Percentiles rank a stretch among this genome's conserved stretches.
phyloP scores from a whole-genome alignment of 1,284 basidiomycete genomes.

The Puccinia novopanici region DNA sequence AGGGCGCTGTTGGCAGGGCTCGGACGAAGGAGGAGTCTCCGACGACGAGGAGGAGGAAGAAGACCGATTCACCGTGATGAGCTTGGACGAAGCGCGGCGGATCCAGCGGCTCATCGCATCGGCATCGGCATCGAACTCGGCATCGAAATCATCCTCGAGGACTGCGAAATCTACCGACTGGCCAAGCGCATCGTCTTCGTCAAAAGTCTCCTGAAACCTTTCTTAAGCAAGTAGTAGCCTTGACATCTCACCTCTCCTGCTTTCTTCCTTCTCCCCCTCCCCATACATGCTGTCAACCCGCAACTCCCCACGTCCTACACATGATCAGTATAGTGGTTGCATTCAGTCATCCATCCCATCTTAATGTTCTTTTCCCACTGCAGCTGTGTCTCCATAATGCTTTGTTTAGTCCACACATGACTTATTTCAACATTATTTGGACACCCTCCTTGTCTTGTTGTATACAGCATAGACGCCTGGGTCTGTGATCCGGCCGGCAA shows the following conservation, averaged over 20 bases:
- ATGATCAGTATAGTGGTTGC: neutral
- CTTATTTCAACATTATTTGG: too few relatives aligned
- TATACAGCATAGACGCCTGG: too few relatives aligned
- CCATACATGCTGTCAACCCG: neutral
- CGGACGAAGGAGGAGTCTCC: slow-evolving; percentile 24
- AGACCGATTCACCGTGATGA: slow-evolving; percentile 93
- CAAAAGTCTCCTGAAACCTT: slow-evolving; percentile 66
- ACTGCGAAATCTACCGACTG: slow-evolving; percentile 81
- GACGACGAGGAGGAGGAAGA: slow-evolving; percentile 61
- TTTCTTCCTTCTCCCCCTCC: neutral
- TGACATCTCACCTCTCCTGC: neutral
- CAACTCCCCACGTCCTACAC: too few relatives aligned
- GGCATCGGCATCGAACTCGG: slow-evolving; percentile 84
- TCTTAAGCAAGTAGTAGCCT: slow-evolving; percentile 4
- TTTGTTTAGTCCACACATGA: too few relatives aligned
- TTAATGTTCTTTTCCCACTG: too few relatives aligned
- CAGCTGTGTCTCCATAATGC: too few relatives aligned
- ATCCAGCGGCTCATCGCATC: slow-evolving; percentile 75
- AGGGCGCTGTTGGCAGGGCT: slow-evolving; percentile 24
- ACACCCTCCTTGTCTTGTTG: too few relatives aligned
- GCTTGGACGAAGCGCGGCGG: slow-evolving; percentile 78
- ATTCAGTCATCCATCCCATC: neutral
- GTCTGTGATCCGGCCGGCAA: too few relatives aligned
- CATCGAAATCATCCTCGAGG: slow-evolving; percentile 84
- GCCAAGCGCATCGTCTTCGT: slow-evolving; percentile 81